These are phyloP conservation scores for Penicillium fuscoglaucum DNA, from an alignment of 2,329 filamentous ascomycete species.

Conservation along the genomic window DNA sequence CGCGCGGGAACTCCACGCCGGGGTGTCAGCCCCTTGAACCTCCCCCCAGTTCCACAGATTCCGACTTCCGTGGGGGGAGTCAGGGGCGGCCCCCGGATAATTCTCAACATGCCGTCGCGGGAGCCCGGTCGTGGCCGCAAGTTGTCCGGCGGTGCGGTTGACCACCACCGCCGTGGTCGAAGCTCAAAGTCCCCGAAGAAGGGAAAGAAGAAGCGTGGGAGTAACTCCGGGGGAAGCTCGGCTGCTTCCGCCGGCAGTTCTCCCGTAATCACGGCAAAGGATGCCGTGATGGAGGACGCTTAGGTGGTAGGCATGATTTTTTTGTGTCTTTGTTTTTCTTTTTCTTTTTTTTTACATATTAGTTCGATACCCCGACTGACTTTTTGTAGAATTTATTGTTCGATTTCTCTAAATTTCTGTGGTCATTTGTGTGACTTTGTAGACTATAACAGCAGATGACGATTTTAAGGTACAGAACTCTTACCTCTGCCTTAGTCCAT, in stretches of 20 bases:
- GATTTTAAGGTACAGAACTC: background rate
- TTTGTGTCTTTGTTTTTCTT: background rate
- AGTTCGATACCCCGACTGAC: background rate
- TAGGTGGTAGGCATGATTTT: background rate
- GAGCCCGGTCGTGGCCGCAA: background rate
- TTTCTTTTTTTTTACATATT: background rate
- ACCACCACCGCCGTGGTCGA: background rate
- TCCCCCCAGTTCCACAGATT: slow-evolving; percentile 1
- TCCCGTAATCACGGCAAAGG: background rate
- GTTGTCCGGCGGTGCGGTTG: background rate
- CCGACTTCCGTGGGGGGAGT: background rate
- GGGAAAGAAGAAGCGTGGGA: background rate
- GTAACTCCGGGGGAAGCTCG: background rate
- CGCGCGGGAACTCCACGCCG: background rate
- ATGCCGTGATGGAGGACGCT: background rate
- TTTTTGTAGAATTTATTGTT: background rate
- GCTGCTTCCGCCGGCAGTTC: background rate
- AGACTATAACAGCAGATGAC: background rate
- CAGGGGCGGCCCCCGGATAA: background rate
- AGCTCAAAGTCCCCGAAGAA: slow-evolving; percentile 5
- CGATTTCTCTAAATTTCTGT: background rate
- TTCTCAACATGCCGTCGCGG: background rate
- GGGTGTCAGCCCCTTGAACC: background rate
- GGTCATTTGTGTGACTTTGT: background rate
- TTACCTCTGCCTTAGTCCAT: background rate